Evolutionary conservation across 2,329 filamentous ascomycete species (phyloP).

Genomic region (Fusarium staphyleae): DNA sequence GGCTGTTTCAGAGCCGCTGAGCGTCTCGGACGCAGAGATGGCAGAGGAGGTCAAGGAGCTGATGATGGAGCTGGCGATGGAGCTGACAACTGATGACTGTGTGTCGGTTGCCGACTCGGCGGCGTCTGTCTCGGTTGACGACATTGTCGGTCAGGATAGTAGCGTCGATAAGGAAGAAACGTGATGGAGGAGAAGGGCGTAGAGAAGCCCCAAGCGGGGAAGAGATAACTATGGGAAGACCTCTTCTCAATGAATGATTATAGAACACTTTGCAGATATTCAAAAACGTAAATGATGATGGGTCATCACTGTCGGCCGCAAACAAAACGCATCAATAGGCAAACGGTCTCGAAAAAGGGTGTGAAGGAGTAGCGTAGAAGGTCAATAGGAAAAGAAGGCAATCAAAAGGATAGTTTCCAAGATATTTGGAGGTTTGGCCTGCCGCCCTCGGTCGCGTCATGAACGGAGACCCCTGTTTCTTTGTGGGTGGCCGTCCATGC

Average conservation of each 20-base stretch:
- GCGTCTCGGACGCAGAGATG: conserved; percentile 16
- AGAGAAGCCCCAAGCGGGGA: conserved; percentile 27
- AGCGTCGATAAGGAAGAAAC: neutral
- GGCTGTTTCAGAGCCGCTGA: conserved; percentile 6
- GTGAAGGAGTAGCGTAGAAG: neutral
- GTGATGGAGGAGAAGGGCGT: neutral
- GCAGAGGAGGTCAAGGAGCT: conserved; percentile 22
- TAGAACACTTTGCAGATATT: conserved; percentile 9
- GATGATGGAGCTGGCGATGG: conserved; percentile 17
- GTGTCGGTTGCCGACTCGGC: conserved; percentile 34
- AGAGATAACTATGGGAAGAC: neutral
- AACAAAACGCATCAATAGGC: neutral
- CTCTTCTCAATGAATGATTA: conserved; percentile 7
- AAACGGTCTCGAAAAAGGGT: conserved; percentile 1
- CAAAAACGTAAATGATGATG: conserved; percentile 1
- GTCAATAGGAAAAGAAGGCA: neutral
- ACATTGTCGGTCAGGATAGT: conserved; percentile 4
- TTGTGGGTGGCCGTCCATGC: conserved; percentile 2
- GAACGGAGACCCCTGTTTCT: conserved; percentile 22
- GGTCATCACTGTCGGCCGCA: conserved; percentile 8
- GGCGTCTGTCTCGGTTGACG: conserved; percentile 15
- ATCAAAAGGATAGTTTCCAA: conserved; percentile 24
- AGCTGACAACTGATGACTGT: conserved; percentile 23
- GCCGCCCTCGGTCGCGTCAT: conserved; percentile 31
- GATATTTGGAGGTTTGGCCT: conserved; percentile 27